A percentile compares a stretch with the other conserved stretches of the same genome.
phyloP scores from a whole-genome alignment of 345 rosid genomes.

The Excoecaria agallocha region DNA sequence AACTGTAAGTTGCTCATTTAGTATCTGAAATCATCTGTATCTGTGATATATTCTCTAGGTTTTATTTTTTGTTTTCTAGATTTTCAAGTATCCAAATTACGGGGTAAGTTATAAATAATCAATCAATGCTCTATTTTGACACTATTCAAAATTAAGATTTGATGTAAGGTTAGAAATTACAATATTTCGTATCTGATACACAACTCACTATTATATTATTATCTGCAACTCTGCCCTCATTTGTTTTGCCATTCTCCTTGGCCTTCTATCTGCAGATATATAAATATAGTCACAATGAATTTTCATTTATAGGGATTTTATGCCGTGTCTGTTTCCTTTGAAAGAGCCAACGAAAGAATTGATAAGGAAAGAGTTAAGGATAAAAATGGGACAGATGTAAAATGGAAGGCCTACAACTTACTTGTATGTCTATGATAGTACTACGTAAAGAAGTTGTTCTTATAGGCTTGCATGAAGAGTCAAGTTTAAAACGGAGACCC shows the following conservation, averaged over 20 bases:
- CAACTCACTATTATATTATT: background rate
- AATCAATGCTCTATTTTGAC: background rate
- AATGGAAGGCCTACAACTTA: background rate
- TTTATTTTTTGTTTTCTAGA: background rate
- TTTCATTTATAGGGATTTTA: background rate
- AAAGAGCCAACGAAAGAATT: background rate
- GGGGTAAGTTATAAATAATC: background rate
- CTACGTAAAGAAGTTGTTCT: no score
- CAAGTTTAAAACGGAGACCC: no score
- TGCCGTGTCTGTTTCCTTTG: background rate
- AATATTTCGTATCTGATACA: background rate
- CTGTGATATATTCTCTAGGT: background rate
- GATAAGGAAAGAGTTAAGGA: background rate
- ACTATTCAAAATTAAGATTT: background rate
- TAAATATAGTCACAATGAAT: no score
- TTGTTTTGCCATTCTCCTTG: background rate
- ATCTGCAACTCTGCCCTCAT: background rate
- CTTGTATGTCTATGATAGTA: no score
- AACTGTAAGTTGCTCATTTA: constrained; percentile 47
- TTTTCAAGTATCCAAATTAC: background rate
- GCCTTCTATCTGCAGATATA: background rate
- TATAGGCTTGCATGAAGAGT: no score
- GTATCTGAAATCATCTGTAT: background rate
- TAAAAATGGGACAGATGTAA: background rate
- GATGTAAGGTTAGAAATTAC: background rate